phyloP scores from a whole-genome alignment of 1,139 yeast genomes.

The Barnettozyma hawaiiensis region DNA sequence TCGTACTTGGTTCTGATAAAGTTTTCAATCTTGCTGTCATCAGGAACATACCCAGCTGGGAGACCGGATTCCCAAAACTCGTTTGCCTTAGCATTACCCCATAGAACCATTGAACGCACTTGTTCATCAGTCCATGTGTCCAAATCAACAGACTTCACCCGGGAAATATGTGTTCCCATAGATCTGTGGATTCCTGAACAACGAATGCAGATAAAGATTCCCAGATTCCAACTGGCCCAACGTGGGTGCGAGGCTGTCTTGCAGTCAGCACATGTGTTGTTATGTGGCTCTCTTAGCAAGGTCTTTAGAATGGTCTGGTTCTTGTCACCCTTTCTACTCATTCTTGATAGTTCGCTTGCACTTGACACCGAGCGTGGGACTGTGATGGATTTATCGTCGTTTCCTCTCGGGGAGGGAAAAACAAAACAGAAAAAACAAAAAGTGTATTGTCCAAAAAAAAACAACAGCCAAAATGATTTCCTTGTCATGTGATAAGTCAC shows the following conservation, averaged over 20 bases:
- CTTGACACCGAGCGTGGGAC: neutral
- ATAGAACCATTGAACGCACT: constrained; percentile 69
- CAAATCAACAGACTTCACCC: constrained; percentile 85
- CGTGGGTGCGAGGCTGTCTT: constrained; percentile 85
- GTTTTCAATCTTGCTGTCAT: constrained; percentile 79
- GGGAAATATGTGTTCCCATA: constrained; percentile 89
- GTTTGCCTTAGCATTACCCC: constrained; percentile 85
- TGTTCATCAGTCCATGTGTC: constrained; percentile 98
- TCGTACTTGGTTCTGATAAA: constrained; percentile 91
- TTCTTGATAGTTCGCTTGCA: neutral
- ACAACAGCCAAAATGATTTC: neutral
- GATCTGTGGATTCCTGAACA: constrained; percentile 95
- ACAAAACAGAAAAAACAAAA: too few species aligned
- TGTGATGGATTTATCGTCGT: neutral
- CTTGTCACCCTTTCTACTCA: constrained; percentile 19
- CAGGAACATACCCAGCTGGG: constrained; percentile 69
- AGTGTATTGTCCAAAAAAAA: too few species aligned
- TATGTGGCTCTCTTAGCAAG: constrained; percentile 67
- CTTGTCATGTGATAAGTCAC: neutral
- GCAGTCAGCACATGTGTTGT: constrained; percentile 86
- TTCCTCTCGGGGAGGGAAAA: too few species aligned
- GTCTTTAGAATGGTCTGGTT: constrained; percentile 52
- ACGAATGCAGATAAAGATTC: constrained; percentile 84
- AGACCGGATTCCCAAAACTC: constrained; percentile 75
- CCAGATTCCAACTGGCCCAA: constrained; percentile 97